Percentiles rank a stretch among this genome's conserved stretches.
These are phyloP conservation scores for Cyclostephanos invisitatus DNA, from an alignment of 108 stramenopile species.

Conservation along the genomic window DNA sequence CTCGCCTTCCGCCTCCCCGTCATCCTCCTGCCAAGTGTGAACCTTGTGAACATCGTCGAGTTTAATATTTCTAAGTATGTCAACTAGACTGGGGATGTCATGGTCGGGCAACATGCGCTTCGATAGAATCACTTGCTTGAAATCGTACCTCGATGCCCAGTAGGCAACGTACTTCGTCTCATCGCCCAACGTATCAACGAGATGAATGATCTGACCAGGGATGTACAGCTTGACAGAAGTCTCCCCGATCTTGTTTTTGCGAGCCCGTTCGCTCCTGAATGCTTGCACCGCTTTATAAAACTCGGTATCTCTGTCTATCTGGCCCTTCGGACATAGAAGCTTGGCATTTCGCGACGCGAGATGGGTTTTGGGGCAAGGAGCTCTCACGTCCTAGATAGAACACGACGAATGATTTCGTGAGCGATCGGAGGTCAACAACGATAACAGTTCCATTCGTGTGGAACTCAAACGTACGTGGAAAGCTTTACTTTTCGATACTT, in stretches of 20 bases:
- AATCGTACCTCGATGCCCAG: constrained; percentile 49
- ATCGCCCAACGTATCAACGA: constrained; percentile 47
- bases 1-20: not conserved
- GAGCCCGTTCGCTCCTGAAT: constrained; percentile 40
- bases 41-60: constrained; percentile 28
- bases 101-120: constrained; percentile 41
- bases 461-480: constrained; percentile 14
- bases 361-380: constrained; percentile 26
- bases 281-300: constrained; percentile 40
- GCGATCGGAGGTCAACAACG: not conserved
- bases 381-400: constrained; percentile 23
- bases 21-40: not conserved
- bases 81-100: constrained; percentile 28
- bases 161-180: constrained; percentile 48
- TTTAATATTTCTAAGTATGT: constrained; percentile 31
- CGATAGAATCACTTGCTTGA: constrained; percentile 49
- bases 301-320: constrained; percentile 34
- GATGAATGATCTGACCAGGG: constrained; percentile 40
- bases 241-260: constrained; percentile 37
- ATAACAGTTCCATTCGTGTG: not conserved
- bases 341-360: constrained; percentile 35
- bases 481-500: constrained; percentile 36
- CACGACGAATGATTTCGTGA: not conserved
- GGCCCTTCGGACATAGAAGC: constrained; percentile 35
- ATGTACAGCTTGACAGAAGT: constrained; percentile 42